These are phyloP conservation scores for Glebionis coronaria DNA, from an alignment of 129 eudicot species.

Conservation along the genomic window DNA sequence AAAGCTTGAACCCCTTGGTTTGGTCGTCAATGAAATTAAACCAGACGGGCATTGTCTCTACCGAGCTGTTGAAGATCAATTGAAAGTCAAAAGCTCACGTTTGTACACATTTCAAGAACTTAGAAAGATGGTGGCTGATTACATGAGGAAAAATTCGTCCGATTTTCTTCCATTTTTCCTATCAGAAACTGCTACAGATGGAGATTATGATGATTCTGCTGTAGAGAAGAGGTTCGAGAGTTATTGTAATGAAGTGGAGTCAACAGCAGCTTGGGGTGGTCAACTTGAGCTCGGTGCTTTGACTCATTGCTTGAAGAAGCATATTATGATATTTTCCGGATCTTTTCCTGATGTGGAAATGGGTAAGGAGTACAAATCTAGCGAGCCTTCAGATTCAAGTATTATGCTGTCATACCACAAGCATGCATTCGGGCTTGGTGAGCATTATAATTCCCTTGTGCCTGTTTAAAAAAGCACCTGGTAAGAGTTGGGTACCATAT, in stretches of 20 bases:
- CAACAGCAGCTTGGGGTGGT: constrained; percentile 99
- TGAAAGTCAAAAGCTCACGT: constrained; percentile 52
- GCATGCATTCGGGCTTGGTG: constrained; percentile 98
- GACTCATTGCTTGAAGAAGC: constrained; percentile 64
- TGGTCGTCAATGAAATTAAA: constrained; percentile 62
- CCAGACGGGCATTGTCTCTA: constrained; percentile 97
- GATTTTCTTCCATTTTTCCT: constrained; percentile 84
- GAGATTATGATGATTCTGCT: constrained; percentile 50
- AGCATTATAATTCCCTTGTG: constrained; percentile 90
- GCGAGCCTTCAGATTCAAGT: constrained; percentile 39
- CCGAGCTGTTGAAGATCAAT: constrained; percentile 86
- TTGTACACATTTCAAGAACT: constrained; percentile 70
- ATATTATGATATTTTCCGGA: constrained; percentile 80
- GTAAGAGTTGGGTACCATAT: constrained; percentile 1
- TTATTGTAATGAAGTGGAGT: constrained; percentile 82
- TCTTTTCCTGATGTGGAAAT: constrained; percentile 97
- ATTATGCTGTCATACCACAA: constrained; percentile 83
- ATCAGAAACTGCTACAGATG: constrained; percentile 58
- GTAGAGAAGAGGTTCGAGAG: constrained; percentile 62
- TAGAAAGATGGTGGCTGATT: constrained; percentile 80
- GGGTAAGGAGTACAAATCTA: constrained; percentile 94
- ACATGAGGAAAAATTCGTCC: constrained; percentile 62
- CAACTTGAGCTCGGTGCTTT: constrained; percentile 83
- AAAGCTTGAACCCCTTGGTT: constrained; percentile 73
- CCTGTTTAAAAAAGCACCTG: constrained; percentile 27